These are phyloP conservation scores for Volvox carteri DNA, from an alignment of 163 green algal species.

Conservation along the genomic window DNA sequence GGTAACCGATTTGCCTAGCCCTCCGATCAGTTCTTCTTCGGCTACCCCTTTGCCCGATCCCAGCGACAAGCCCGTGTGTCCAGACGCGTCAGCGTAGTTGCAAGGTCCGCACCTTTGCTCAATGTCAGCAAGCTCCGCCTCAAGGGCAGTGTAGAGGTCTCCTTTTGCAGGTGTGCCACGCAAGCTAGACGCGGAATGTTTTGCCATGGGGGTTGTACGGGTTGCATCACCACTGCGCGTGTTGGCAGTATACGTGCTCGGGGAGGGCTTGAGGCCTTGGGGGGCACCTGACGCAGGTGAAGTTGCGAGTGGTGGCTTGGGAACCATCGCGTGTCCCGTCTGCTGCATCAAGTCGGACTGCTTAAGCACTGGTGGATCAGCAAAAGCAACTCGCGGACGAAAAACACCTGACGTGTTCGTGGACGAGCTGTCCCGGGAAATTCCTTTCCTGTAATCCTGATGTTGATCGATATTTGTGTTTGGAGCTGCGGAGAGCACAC, in stretches of 20 bases:
- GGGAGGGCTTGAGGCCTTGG: neutral
- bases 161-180: neutral
- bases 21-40: too few relatives aligned
- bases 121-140: constrained; percentile 43
- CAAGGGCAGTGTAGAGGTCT: constrained; percentile 21
- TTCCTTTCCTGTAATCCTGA: neutral
- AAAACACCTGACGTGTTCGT: too few relatives aligned
- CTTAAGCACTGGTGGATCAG: neutral
- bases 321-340: neutral
- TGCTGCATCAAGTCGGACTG: neutral
- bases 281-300: neutral
- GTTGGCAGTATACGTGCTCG: neutral
- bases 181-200: neutral
- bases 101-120: constrained; percentile 8
- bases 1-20: too few relatives aligned
- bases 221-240: too few relatives aligned
- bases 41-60: too few relatives aligned
- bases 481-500: neutral
- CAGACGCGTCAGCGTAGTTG: neutral
- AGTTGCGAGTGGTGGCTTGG: neutral
- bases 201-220: neutral
- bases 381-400: neutral
- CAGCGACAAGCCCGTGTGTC: too few relatives aligned
- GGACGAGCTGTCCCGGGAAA: neutral
- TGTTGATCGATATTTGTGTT: neutral